These are phyloP conservation scores for Myochromella boudieri DNA, from an alignment of 768 basidiomycete species.

Conservation along the genomic window DNA sequence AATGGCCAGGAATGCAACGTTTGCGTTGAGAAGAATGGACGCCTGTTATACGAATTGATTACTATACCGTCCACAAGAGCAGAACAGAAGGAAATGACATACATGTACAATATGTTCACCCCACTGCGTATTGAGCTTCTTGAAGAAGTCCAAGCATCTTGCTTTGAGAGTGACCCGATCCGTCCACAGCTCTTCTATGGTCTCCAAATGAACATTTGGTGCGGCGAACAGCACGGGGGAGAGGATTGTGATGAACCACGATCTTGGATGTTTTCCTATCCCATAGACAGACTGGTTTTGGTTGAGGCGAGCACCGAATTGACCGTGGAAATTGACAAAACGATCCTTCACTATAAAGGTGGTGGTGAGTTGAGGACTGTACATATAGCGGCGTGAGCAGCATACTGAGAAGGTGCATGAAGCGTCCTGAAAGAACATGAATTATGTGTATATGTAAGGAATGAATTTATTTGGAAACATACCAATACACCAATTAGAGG, in stretches of 20 bases:
- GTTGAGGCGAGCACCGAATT: slow-evolving; percentile 40
- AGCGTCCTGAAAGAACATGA: slow-evolving; percentile 11
- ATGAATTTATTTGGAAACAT: neutral
- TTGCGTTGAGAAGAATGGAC: slow-evolving; percentile 46
- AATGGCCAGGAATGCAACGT: slow-evolving; percentile 50
- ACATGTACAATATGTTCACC: slow-evolving; percentile 44
- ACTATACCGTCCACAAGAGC: neutral
- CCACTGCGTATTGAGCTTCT: slow-evolving; percentile 37
- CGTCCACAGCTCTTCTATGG: slow-evolving; percentile 46
- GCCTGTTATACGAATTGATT: slow-evolving; percentile 28
- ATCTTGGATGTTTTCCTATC: slow-evolving; percentile 18
- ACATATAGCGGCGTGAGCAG: neutral
- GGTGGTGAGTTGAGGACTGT: neutral
- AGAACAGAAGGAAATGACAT: slow-evolving; percentile 10
- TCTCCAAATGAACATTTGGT: slow-evolving; percentile 40
- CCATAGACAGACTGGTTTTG: slow-evolving; percentile 30
- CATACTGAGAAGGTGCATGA: slow-evolving; percentile 14
- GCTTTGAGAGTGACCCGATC: slow-evolving; percentile 37
- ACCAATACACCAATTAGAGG: slow-evolving; percentile 15
- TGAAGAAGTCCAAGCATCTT: slow-evolving; percentile 40
- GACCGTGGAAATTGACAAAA: slow-evolving; percentile 43
- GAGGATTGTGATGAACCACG: slow-evolving; percentile 31
- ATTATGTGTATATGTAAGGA: neutral
- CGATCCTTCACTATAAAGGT: slow-evolving; percentile 13
- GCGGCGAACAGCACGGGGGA: slow-evolving; percentile 44